Percentiles rank a stretch among this genome's conserved stretches.
Conservation (phyloP, 2,329 filamentous ascomycete species). For the Fulvia fulva region DNA sequence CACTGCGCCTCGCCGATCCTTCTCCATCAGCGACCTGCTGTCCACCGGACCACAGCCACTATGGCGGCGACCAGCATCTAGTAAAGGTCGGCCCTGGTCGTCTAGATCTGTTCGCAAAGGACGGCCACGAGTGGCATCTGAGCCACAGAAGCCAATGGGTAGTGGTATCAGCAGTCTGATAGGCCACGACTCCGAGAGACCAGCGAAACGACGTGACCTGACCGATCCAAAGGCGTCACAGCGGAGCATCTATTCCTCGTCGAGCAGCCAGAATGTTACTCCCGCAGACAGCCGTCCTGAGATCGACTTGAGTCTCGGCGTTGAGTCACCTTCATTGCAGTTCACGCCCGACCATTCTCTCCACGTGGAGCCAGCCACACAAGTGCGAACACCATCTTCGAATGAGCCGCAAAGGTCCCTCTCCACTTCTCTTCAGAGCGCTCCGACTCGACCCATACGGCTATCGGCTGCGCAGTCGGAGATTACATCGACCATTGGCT, state of each 20-base stretch:
- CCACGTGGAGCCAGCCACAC: constrained; percentile 9
- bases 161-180: constrained; percentile 35
- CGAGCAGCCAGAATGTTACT: constrained; percentile 14
- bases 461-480: constrained; percentile 57
- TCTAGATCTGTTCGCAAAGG: constrained; percentile 28
- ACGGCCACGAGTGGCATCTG: constrained; percentile 27
- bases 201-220: constrained; percentile 38
- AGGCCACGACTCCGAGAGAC: constrained; percentile 33
- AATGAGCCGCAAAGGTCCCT: background rate
- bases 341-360: constrained; percentile 14
- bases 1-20: constrained; percentile 43
- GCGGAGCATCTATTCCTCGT: constrained; percentile 28
- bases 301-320: constrained; percentile 22
- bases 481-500: constrained; percentile 62
- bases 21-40: constrained; percentile 48
- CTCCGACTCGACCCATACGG: constrained; percentile 34
- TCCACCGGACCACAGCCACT: constrained; percentile 35
- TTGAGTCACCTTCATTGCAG: constrained; percentile 16
- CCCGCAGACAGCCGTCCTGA: constrained; percentile 16
- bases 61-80: constrained; percentile 37
- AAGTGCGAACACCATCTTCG: constrained; percentile 9
- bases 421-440: constrained; percentile 19
- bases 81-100: constrained; percentile 33
- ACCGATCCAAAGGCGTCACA: constrained; percentile 22
- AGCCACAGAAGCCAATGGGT: constrained; percentile 37